A percentile compares a stretch with the other conserved stretches of the same genome.
These are phyloP conservation scores for Pichia nakasei DNA, from an alignment of 805 yeast genomes.

Conservation along the genomic window DNA sequence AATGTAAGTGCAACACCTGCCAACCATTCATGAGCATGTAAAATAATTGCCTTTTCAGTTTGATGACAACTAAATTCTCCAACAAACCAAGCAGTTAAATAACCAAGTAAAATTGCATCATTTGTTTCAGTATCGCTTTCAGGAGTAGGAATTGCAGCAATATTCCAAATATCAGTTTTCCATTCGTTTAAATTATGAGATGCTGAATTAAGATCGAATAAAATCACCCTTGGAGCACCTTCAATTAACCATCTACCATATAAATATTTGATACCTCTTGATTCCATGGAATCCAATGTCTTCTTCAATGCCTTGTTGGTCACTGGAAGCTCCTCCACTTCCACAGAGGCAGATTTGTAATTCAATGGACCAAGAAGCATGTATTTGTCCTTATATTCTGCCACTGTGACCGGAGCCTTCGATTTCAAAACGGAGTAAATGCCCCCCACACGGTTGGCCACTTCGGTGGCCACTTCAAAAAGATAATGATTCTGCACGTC, in stretches of 20 bases:
- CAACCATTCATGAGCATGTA: slow-evolving; percentile 97
- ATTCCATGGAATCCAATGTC: slow-evolving; percentile 69
- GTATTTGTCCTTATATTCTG: slow-evolving; percentile 84
- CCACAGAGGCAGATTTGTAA: slow-evolving; percentile 62
- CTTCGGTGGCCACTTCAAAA: slow-evolving; percentile 95
- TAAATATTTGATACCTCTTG: slow-evolving; percentile 71
- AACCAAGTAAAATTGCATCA: slow-evolving; percentile 88
- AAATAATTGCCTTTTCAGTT: slow-evolving; percentile 77
- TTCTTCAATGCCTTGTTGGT: slow-evolving; percentile 41
- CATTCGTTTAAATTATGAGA: slow-evolving; percentile 69
- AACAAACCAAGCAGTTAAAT: slow-evolving; percentile 91
- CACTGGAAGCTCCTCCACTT: slow-evolving; percentile 64
- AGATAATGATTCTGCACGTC: slow-evolving; percentile 81
- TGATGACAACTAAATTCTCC: slow-evolving; percentile 89
- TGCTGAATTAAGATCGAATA: slow-evolving; percentile 82
- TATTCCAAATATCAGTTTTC: slow-evolving; percentile 88
- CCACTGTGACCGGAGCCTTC: slow-evolving; percentile 92
- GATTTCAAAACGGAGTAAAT: slow-evolving; percentile 94
- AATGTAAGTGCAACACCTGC: slow-evolving; percentile 94
- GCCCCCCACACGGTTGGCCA: slow-evolving; percentile 96
- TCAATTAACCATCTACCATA: slow-evolving; percentile 97
- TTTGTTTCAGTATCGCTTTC: slow-evolving; percentile 80
- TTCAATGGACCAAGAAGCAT: slow-evolving; percentile 82
- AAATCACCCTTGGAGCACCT: slow-evolving; percentile 89
- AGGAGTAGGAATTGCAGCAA: slow-evolving; percentile 91